Base-by-base conservation (phyloP, 257 asterid genomes). In the Linaria vulgaris region DNA sequence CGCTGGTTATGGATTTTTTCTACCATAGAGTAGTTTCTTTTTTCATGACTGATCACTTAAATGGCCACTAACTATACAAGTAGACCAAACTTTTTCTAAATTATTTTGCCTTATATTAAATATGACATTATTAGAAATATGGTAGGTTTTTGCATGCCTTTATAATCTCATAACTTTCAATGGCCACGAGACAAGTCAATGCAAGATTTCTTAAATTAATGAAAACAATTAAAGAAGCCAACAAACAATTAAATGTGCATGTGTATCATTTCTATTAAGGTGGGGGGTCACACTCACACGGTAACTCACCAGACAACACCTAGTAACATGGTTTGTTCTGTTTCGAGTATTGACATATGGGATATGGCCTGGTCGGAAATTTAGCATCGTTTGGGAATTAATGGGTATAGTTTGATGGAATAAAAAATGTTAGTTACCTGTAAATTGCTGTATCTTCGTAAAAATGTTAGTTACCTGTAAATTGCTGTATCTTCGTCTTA, bases 221-320 rank as follows among this genome's bases (percentile, higher is more conserved):
- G 61, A 56, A 25, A 22, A 31, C 12, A 17, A 7, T 50, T 50
- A 1, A 12, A 51, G 21, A 59, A 41, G 47, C 54, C 71, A 44
- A 44, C 60, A 63, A 34, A 64, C 37, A 57, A 51, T 17, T 68
- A 52, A 58, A 24, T 66, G 70, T 34, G 67, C 73, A 66, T 65
- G 61, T 67, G 64, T 56, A 31, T n/a, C 4, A 61, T 60, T 70
- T 61, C 20, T 47, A 55, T 12, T 55, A 1, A 7, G 56, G 61
- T 67, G 17, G 77, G 76, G 68, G 52, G 38, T n/a, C n/a, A n/a
- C n/a, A n/a, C n/a, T n/a, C 71, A 67, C 25, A 51, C 6, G 55
- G 10, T 34, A 23, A 9, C 12, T 47, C 8, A 24, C 54, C 71
- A 71, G 39, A 22, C 45, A 12, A 51, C 15, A 9, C 5, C 1